phyloP scores from a whole-genome alignment of 2,329 filamentous ascomycete species.

The Alternaria panax region DNA sequence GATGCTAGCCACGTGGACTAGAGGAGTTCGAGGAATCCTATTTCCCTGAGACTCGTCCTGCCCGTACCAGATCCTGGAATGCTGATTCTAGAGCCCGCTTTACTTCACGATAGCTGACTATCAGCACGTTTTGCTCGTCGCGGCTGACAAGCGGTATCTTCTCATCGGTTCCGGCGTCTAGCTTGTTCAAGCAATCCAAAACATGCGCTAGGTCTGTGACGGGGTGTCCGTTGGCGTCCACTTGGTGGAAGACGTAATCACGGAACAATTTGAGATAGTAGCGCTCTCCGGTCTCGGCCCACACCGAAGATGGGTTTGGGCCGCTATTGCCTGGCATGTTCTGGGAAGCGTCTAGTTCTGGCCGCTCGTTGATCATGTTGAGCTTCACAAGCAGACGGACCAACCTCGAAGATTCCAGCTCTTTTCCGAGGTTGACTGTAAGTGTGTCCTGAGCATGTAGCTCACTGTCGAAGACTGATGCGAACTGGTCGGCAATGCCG shows the following conservation, averaged over 20 bases:
- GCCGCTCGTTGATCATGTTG: constrained; percentile 86
- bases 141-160: constrained; percentile 84
- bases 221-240: constrained; percentile 82
- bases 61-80: constrained; percentile 63
- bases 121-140: constrained; percentile 87
- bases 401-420: constrained; percentile 88
- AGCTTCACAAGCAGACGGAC: constrained; percentile 84
- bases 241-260: constrained; percentile 97
- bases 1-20: constrained; percentile 19
- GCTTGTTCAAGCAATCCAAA: constrained; percentile 83
- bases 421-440: constrained; percentile 73
- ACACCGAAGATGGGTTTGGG: constrained; percentile 57
- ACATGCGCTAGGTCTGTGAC: constrained; percentile 89
- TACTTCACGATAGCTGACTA: constrained; percentile 90
- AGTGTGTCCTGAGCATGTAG: constrained; percentile 82
- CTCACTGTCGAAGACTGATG: constrained; percentile 76
- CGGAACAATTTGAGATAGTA: constrained; percentile 95
- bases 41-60: constrained; percentile 40
- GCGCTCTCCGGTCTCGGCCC: constrained; percentile 91
- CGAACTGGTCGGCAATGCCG: constrained; percentile 79
- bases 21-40: constrained; percentile 27
- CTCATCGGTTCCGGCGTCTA: constrained; percentile 90
- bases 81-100: constrained; percentile 70
- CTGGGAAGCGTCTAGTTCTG: constrained; percentile 77
- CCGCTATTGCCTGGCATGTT: constrained; percentile 48